Evolutionary conservation across 1,284 basidiomycete genomes (phyloP).

Genomic region (Ustanciosporium gigantosporum): DNA sequence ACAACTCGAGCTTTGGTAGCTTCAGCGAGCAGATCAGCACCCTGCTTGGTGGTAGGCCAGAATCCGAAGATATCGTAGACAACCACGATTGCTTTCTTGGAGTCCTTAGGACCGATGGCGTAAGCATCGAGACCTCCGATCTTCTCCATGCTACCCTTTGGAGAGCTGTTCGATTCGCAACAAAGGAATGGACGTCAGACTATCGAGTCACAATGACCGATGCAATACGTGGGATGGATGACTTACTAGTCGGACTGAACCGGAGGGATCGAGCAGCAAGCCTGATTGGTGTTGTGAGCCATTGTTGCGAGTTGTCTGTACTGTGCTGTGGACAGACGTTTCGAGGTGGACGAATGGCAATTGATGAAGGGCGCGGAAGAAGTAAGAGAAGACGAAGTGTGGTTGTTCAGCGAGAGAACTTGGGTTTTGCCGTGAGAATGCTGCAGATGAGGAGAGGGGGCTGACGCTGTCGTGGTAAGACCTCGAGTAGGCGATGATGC

Average conservation of each 20-base stretch:
- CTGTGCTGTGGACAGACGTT: not conserved
- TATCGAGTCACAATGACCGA: too few species aligned
- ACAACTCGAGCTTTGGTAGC: conserved; percentile 64
- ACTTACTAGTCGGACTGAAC: conserved; percentile 63
- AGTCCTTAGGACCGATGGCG: conserved; percentile 61
- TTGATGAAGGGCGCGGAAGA: too few species aligned
- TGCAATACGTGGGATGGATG: too few species aligned
- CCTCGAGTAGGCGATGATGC: too few species aligned
- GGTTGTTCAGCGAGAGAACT: too few species aligned
- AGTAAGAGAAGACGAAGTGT: too few species aligned
- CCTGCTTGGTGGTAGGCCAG: conserved; percentile 64
- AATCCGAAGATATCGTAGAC: conserved; percentile 73
- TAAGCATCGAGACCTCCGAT: conserved; percentile 45
- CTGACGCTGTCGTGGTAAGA: too few species aligned
- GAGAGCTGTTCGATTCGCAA: too few species aligned
- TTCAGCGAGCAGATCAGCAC: conserved; percentile 67
- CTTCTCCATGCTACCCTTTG: conserved; percentile 62
- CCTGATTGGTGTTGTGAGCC: conserved; percentile 53
- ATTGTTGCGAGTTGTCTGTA: conserved; percentile 20
- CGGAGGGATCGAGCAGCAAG: conserved; percentile 65
- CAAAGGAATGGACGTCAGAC: too few species aligned
- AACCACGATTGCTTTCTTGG: conserved; percentile 67
- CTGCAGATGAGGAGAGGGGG: too few species aligned
- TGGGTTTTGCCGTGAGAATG: too few species aligned
- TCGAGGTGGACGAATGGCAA: too few species aligned